Evolutionary conservation across 306 rosid genomes (phyloP), one percentile per base, ranked within the genome.

Genomic region (Clitoria ternatea): DNA sequence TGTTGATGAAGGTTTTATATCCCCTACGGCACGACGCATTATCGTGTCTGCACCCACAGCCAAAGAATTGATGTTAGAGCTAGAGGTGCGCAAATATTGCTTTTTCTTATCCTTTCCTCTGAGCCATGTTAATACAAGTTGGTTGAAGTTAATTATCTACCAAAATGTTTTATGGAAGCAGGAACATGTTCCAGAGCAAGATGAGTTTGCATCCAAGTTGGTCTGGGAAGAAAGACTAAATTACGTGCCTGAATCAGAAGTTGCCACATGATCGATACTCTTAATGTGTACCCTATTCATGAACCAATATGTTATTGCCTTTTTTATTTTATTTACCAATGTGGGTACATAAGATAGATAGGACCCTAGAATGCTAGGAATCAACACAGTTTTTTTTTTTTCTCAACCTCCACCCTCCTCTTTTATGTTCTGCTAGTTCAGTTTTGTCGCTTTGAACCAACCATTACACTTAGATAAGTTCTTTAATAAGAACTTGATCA

Each of bases 21-120:
- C 99, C 12, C 93, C 93, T 4, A 89, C 79, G 50, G 97, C 99
- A 70, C 99, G 99, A 79, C 96, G 92, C 42, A 95, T 95, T 69
- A 91, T 91, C 72, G 91, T 95, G 82, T 95, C 99, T 22, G 97
- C 99, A 18, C 89, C 99, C 77, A 91, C 99, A 7, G 92, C 99
- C 82, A 83, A 85, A 43, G 83, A 89, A 56, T 76, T 95, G 81
- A 89, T 95, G 79, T 78, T 83, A 76, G 93, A 85, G 48, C 89
- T 95, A 6, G 99, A 95, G 97, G 99, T 95, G 70, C 6, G 48
- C 48, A 8, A 59, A 30, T 30, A 7, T 32, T 27, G 19, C 19
- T 2, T n/a, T n/a, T n/a, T n/a, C n/a, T n/a, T n/a, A n/a, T 32
- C 33, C n/a, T 40, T 39, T 27, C 57, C 45, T 57, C 10, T 54